Percentiles rank a stretch among this genome's conserved stretches.
phyloP scores from a whole-genome alignment of 257 asterid genomes.

The Rauvolfia tetraphylla region DNA sequence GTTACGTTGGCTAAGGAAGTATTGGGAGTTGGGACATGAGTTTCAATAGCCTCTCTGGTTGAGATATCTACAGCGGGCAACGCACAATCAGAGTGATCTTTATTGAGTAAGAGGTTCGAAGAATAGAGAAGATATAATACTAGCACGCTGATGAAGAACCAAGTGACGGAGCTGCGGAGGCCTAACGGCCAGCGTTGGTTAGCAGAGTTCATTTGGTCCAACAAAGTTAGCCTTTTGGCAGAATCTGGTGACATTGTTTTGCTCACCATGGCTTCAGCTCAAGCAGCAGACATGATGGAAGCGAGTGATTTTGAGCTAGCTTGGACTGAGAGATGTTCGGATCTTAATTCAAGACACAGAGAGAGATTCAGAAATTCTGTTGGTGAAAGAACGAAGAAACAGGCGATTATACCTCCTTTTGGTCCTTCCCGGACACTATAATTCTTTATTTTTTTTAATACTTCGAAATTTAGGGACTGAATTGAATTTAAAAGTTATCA shows the following conservation, averaged over 20 bases:
- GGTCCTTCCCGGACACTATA: background rate
- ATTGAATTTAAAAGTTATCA: too few relatives aligned
- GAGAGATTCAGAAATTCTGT: background rate
- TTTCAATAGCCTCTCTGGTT: conserved; percentile 18
- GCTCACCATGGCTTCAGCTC: conserved; percentile 10
- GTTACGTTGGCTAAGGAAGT: conserved; percentile 7
- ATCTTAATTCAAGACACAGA: conserved; percentile 22
- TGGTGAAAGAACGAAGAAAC: conserved; percentile 12
- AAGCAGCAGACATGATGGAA: conserved; percentile 13
- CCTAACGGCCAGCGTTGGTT: conserved; percentile 34
- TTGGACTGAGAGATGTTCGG: conserved; percentile 39
- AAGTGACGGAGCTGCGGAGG: conserved; percentile 40
- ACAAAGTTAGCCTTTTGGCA: background rate
- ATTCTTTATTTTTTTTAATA: too few relatives aligned
- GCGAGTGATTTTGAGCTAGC: conserved; percentile 26
- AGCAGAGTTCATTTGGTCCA: conserved; percentile 30
- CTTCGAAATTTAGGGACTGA: too few relatives aligned
- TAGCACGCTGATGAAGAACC: conserved; percentile 38
- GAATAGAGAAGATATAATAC: conserved; percentile 47
- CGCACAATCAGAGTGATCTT: conserved; percentile 19
- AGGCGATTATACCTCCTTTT: conserved; percentile 19
- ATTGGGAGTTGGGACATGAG: background rate
- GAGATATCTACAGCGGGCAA: conserved; percentile 17
- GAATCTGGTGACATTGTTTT: conserved; percentile 7
- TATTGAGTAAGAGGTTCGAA: conserved; percentile 40